Base-by-base conservation (phyloP, 768 basidiomycete genomes). In the Roridomyces roridus region DNA sequence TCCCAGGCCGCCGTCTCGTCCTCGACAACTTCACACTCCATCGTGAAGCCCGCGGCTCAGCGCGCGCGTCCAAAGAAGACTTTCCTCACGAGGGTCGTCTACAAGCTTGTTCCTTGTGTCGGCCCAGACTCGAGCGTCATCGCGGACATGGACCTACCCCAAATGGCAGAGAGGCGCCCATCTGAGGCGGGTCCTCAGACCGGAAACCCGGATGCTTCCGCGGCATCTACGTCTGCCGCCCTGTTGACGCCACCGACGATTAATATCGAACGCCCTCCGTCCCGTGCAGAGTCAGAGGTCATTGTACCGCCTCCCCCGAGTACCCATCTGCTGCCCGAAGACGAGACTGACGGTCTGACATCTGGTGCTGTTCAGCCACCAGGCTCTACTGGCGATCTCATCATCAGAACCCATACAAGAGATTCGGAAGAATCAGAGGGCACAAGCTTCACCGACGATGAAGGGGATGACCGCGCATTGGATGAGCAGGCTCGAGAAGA, bases 301-400 rank as follows among this genome's bases (percentile, higher is more conserved):
- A 59, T 63, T 21, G 61, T 63, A 8, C 57, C 35, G 36, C 61
- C 61, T 39, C 61, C 61, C 15, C 60, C 46, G 24, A 62, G 55
- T 23, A 24, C 55, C 4, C 61, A 63, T 9, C 64, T 83, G 6
- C 67, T 84, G 5, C 84, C 92, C 7, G 75, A 79, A 23, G 83
- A 86, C 9, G 94, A 95, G 74, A 93, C 94, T 7, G 93, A 88
- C 58, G 94, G 91, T 14, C 78, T 97, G 62, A 92, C 91, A 10
- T 94, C 92, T n/a, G 90, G 93, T 28, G 92, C 92, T 40, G 95
- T 96, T 21, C 92, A 95, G 66, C 83, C 94, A 3, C 94, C 96
- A 14, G 94, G 94, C 28, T 92, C 93, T 23, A 89, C 84, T 44
- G 90, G 72, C 21, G 67, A 74, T 26, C 65, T 45, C 28, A 61